Conservation (phyloP, 2,329 filamentous ascomycete genomes). For the Scytalidium sp. region DNA sequence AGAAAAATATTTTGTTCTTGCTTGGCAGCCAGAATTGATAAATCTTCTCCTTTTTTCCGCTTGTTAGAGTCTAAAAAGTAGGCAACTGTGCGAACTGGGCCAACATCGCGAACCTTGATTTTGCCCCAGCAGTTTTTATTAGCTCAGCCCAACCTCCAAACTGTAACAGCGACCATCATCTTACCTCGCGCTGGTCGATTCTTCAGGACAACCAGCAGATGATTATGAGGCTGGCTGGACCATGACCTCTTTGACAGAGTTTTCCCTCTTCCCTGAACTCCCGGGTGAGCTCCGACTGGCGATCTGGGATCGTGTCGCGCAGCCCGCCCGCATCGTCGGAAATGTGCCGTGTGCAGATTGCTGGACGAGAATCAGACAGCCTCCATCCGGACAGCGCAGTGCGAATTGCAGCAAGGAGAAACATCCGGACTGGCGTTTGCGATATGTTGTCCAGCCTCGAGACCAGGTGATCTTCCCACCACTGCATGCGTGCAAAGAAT, state of each 20-base stretch:
- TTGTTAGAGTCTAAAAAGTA: too few species aligned
- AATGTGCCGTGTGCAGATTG: background rate
- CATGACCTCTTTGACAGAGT: constrained; percentile 2
- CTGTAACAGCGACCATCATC: too few species aligned
- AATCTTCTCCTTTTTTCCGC: too few species aligned
- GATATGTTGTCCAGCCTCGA: background rate
- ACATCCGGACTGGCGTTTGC: background rate
- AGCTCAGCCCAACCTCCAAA: too few species aligned
- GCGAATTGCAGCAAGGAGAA: background rate
- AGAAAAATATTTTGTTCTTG: too few species aligned
- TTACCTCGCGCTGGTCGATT: too few species aligned
- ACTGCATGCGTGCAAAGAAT: background rate
- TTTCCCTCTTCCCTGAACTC: constrained; percentile 12
- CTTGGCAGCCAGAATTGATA: too few species aligned
- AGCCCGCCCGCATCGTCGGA: background rate
- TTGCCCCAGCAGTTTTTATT: too few species aligned
- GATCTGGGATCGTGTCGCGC: constrained; percentile 8
- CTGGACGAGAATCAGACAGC: background rate
- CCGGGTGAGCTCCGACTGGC: constrained; percentile 14
- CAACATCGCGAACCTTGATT: too few species aligned
- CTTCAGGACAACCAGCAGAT: too few species aligned
- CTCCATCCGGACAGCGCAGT: background rate
- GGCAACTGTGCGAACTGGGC: too few species aligned
- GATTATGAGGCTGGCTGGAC: too few species aligned
- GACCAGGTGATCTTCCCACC: background rate